These are phyloP conservation scores for Dioscorea dumetorum DNA, from an alignment of 106 monocot species.

Conservation along the genomic window DNA sequence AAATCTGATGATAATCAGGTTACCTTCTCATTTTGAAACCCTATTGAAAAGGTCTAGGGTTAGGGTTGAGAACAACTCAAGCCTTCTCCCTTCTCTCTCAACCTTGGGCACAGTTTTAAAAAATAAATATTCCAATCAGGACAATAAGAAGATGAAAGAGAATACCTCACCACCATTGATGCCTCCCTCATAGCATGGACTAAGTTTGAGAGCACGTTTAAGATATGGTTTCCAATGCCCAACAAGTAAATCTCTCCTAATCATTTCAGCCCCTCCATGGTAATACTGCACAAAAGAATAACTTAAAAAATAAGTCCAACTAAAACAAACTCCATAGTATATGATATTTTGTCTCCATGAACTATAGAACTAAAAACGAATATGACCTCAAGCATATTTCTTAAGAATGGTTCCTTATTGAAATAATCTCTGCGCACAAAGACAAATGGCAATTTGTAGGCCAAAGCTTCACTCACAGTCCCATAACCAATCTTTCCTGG, in stretches of 20 bases:
- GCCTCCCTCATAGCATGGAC: conserved; percentile 70
- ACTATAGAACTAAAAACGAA: background rate
- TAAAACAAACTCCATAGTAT: background rate
- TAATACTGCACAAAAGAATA: conserved; percentile 48
- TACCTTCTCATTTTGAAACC: too few species aligned
- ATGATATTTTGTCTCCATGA: background rate
- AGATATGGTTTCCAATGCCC: conserved; percentile 95
- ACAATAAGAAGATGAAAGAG: background rate
- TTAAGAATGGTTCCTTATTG: conserved; percentile 95
- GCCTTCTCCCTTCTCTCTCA: too few species aligned
- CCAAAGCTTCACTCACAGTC: conserved; percentile 91
- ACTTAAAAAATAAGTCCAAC: conserved; percentile 1
- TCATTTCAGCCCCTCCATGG: conserved; percentile 95
- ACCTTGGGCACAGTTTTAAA: conserved; percentile 12
- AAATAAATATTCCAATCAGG: conserved; percentile 4
- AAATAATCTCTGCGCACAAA: conserved; percentile 99
- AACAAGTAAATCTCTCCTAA: conserved; percentile 90
- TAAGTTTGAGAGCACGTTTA: conserved; percentile 76
- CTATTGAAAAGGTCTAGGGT: too few species aligned
- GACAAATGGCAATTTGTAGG: conserved; percentile 91
- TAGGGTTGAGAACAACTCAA: too few species aligned
- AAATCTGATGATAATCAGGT: background rate
- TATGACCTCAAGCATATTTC: conserved; percentile 95
- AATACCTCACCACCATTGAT: conserved; percentile 94
- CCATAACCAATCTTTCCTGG: conserved; percentile 98